These are phyloP conservation scores for Aspergillus mulundensis DNA, from an alignment of 495 filamentous ascomycete genomes.

Conservation along the genomic window DNA sequence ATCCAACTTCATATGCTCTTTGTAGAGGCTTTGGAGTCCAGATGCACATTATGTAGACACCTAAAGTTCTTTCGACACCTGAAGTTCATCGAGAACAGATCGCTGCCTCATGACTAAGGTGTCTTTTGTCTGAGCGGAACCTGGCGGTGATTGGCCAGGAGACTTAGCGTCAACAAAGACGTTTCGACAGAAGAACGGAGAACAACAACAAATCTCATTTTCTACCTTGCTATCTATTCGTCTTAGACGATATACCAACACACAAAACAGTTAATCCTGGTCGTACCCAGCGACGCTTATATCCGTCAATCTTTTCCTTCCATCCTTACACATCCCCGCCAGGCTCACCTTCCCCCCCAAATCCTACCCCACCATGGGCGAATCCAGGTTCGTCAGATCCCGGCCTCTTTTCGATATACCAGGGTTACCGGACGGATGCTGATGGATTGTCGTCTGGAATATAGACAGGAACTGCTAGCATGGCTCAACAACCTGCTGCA, in stretches of 20 bases:
- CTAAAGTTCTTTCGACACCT: too few species aligned
- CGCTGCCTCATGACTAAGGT: background rate
- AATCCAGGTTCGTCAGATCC: slow-evolving; percentile 45
- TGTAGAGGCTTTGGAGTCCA: too few species aligned
- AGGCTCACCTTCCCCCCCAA: background rate
- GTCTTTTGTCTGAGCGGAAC: slow-evolving; percentile 11
- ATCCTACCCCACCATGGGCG: slow-evolving; percentile 49
- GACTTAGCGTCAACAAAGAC: slow-evolving; percentile 31
- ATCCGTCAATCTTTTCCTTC: background rate
- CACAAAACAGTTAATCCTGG: background rate
- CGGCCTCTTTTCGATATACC: background rate
- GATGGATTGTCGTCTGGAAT: background rate
- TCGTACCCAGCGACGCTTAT: background rate
- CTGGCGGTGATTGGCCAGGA: slow-evolving; percentile 28
- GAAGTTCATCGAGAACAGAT: background rate
- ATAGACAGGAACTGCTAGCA: slow-evolving; percentile 89
- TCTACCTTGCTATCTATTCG: background rate
- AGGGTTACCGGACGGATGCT: background rate
- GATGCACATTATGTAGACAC: too few species aligned
- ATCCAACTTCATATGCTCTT: too few species aligned
- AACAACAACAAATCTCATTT: slow-evolving; percentile 12
- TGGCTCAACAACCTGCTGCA: slow-evolving; percentile 98
- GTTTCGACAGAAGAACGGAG: slow-evolving; percentile 43
- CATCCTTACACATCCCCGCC: slow-evolving; percentile 3
- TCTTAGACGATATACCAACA: background rate